phyloP scores from a whole-genome alignment of 495 filamentous ascomycete species.

The Penicillium mononematosum region DNA sequence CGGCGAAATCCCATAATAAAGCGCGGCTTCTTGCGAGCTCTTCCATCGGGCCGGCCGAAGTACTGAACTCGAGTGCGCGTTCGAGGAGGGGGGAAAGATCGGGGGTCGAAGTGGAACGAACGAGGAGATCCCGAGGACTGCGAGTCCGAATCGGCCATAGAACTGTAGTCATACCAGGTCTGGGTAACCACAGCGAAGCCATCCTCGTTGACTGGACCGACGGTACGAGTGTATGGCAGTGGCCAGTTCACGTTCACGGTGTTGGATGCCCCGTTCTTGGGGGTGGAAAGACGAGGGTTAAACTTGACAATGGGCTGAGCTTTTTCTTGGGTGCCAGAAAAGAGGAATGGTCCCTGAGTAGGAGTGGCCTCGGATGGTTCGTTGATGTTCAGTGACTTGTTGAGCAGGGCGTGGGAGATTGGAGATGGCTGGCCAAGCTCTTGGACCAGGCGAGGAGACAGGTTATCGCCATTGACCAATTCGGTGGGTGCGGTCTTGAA shows the following conservation, averaged over 20 bases:
- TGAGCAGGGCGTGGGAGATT: not conserved
- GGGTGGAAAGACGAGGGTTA: not conserved
- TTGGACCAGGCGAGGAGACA: not conserved
- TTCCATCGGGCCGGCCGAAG: not conserved
- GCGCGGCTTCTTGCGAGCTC: no score
- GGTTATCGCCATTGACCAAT: not conserved
- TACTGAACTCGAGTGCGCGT: not conserved
- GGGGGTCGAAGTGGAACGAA: not conserved
- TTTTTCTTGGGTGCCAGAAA: not conserved
- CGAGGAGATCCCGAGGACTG: not conserved
- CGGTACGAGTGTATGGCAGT: not conserved
- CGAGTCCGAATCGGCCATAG: not conserved
- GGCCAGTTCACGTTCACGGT: not conserved
- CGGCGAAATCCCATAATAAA: not conserved
- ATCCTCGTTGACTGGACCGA: not conserved
- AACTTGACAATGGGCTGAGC: not conserved
- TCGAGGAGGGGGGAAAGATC: not conserved
- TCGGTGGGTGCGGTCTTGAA: not conserved
- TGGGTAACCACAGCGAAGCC: not conserved
- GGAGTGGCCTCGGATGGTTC: not conserved
- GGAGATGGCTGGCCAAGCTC: not conserved
- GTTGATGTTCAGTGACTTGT: not conserved
- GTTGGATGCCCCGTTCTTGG: not conserved
- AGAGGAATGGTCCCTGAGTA: not conserved
- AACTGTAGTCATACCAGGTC: not conserved